Percentiles rank a stretch among this genome's conserved stretches.
phyloP scores from a whole-genome alignment of 1,284 basidiomycete genomes.

The Cryptococcus neoformans region DNA sequence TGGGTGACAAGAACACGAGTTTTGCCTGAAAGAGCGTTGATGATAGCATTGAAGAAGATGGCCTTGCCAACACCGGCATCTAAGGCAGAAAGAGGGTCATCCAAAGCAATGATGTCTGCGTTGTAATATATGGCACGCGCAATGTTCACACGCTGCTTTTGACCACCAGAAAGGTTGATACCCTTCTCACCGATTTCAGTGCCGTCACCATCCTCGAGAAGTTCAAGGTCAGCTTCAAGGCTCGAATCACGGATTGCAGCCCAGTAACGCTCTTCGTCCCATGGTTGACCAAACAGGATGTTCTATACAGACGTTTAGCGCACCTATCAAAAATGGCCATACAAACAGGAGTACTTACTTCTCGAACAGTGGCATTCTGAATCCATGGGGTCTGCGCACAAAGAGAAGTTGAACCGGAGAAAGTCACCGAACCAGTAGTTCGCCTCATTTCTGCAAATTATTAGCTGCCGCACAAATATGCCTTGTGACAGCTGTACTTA shows the following conservation, averaged over 20 bases:
- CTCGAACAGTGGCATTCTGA: conserved; percentile 65
- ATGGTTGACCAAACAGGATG: conserved; percentile 77
- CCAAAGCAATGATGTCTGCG: conserved; percentile 80
- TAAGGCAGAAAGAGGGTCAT: conserved; percentile 73
- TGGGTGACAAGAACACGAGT: conserved; percentile 68
- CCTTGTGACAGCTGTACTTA: conserved; percentile 36
- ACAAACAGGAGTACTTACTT: conserved; percentile 47
- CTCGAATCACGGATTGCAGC: conserved; percentile 69
- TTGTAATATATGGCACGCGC: conserved; percentile 81
- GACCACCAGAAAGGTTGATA: conserved; percentile 48
- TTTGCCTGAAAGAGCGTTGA: conserved; percentile 60
- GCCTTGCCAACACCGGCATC: conserved; percentile 85
- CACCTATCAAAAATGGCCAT: too few species aligned
- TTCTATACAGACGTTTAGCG: conserved; percentile 56
- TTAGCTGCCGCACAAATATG: conserved; percentile 35
- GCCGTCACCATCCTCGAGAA: conserved; percentile 75
- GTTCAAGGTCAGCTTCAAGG: conserved; percentile 72
- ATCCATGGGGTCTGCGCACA: conserved; percentile 79
- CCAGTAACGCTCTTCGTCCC: conserved; percentile 75
- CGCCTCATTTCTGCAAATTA: conserved; percentile 62
- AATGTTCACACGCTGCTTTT: conserved; percentile 56
- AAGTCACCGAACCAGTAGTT: conserved; percentile 59
- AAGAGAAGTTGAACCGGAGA: conserved; percentile 68
- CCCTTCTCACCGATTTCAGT: conserved; percentile 90
- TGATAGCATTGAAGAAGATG: conserved; percentile 77